These are phyloP conservation scores for Komagataea norvegica DNA, from an alignment of 1,139 yeast genomes.

Conservation along the genomic window DNA sequence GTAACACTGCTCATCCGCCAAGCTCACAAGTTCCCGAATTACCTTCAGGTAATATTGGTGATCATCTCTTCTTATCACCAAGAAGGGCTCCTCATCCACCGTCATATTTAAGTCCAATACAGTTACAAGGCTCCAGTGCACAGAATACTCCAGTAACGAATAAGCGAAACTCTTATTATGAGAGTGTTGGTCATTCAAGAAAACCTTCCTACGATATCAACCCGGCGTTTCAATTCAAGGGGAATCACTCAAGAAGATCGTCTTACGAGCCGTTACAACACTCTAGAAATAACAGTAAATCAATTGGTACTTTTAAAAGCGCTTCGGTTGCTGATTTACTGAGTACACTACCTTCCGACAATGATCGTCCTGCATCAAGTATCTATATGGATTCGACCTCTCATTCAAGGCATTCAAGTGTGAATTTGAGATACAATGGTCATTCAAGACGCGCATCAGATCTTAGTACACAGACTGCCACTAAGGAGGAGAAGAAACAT, in stretches of 20 bases:
- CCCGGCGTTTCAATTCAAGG: conserved; percentile 17
- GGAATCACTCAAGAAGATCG: conserved; percentile 20
- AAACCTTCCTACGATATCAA: conserved; percentile 26
- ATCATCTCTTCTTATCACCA: conserved; percentile 50
- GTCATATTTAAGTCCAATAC: conserved; percentile 41
- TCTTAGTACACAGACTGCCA: conserved; percentile 12
- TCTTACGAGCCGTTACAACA: conserved; percentile 18
- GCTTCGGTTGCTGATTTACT: conserved; percentile 21
- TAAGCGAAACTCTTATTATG: conserved; percentile 17
- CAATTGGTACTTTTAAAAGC: conserved; percentile 16
- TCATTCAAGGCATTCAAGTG: conserved; percentile 25
- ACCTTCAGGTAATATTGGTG: conserved; percentile 12
- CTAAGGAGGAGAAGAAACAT: conserved; percentile 15
- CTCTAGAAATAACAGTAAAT: conserved; percentile 20
- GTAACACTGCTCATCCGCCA: conserved; percentile 17
- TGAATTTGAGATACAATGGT: conserved; percentile 10
- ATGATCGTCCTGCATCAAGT: conserved; percentile 26
- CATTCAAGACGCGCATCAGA: conserved; percentile 23
- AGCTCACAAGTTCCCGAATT: conserved; percentile 22
- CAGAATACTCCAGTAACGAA: conserved; percentile 19
- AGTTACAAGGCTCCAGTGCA: conserved; percentile 6
- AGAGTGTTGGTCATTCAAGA: conserved; percentile 24
- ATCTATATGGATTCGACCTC: conserved; percentile 22
- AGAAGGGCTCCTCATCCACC: conserved; percentile 64
- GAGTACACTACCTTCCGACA: conserved; percentile 11